A percentile compares a stretch with the other conserved stretches of the same genome.
Conservation (phyloP, 108 stramenopile species). For the Discostella stelligeroides region DNA sequence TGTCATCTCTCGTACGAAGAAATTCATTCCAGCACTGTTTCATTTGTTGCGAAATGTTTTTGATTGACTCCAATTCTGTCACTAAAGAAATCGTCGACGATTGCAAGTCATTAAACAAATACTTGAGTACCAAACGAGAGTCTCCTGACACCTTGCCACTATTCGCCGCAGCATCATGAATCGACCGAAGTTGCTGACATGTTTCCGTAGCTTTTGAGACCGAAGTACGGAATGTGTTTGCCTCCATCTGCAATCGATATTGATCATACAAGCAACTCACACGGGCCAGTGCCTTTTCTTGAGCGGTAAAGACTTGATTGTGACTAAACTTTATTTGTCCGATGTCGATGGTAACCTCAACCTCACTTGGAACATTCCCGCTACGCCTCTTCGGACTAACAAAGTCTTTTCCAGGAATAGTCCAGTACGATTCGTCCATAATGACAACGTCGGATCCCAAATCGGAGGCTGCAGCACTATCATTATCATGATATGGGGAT, state of each 20-base stretch:
- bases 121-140: not conserved
- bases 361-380: conserved; percentile 3
- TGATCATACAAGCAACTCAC: conserved; percentile 22
- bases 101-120: conserved; percentile 13
- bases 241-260: conserved; percentile 22
- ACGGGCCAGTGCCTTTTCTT: conserved; percentile 21
- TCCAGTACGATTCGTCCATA: conserved; percentile 29
- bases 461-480: not conserved
- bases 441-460: not conserved
- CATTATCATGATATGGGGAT: not conserved
- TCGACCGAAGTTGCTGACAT: conserved; percentile 1
- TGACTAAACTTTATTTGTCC: conserved; percentile 31
- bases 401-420: conserved; percentile 11
- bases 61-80: conserved; percentile 13
- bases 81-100: conserved; percentile 14
- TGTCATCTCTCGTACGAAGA: conserved; percentile 15
- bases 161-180: not conserved
- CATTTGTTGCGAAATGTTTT: conserved; percentile 9
- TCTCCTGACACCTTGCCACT: not conserved
- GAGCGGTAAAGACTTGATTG: conserved; percentile 27
- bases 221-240: conserved; percentile 12
- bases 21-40: conserved; percentile 26
- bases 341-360: conserved; percentile 20
- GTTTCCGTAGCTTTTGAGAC: conserved; percentile 8
- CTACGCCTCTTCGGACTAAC: conserved; percentile 4